Evolutionary conservation across 1,284 basidiomycete genomes (phyloP).

Genomic region (Neolentinus lepideus): DNA sequence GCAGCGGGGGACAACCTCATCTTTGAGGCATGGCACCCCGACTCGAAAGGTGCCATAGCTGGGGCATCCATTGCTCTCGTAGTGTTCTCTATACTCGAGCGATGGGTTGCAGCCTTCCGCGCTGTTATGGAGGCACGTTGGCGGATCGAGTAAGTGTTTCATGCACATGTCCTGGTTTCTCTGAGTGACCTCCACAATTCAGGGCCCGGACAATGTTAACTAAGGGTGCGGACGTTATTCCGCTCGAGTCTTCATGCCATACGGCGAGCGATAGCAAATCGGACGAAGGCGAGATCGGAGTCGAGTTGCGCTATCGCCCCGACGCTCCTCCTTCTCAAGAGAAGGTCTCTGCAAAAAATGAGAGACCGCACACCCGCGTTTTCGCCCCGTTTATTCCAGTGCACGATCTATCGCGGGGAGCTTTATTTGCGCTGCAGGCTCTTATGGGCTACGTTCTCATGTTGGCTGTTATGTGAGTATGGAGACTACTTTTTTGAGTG

Average conservation of each 20-base stretch:
- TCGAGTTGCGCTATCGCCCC: neutral
- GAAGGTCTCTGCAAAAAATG: neutral
- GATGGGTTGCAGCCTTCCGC: conserved; percentile 55
- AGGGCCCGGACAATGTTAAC: neutral
- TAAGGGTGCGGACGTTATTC: neutral
- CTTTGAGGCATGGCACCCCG: conserved; percentile 65
- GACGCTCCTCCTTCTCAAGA: neutral
- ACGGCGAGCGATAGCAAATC: neutral
- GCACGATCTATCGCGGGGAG: conserved; percentile 59
- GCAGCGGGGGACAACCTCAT: conserved; percentile 53
- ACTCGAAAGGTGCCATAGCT: conserved; percentile 56
- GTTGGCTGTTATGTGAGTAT: conserved; percentile 64
- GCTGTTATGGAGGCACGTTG: conserved; percentile 47
- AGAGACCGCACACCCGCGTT: conserved; percentile 17
- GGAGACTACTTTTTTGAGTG: neutral
- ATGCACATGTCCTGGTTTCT: conserved; percentile 6
- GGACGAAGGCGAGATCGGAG: neutral
- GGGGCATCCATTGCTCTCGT: conserved; percentile 71
- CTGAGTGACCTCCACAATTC: neutral
- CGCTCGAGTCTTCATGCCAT: neutral
- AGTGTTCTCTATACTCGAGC: conserved; percentile 58
- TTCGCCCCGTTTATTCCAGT: conserved; percentile 50
- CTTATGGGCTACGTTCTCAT: conserved; percentile 54
- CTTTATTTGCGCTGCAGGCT: conserved; percentile 48
- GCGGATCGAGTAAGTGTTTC: conserved; percentile 42